Base-by-base conservation (phyloP, 192 early-diverging fungal genomes). In the Backusella macrospora region DNA sequence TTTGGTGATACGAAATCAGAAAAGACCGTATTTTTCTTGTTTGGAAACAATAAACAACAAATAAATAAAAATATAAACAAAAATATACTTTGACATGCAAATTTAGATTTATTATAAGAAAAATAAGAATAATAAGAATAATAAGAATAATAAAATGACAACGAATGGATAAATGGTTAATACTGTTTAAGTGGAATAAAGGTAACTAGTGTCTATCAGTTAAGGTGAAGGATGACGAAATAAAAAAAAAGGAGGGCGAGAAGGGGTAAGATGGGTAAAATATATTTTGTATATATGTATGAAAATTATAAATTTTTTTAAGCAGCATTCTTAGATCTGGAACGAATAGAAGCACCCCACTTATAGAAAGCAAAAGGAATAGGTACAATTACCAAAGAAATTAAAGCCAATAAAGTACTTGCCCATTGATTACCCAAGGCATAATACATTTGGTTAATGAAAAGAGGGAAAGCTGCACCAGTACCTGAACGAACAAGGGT, bases 391-490 rank as follows among this genome's bases (percentile, higher is more conserved):
- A 73, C 77, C 15, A 78, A 37, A 29, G 67, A 62, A 44, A 78
- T 71, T 42, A 78, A 74, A 12, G 73, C 77, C 7, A 78, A 59
- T 9, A 78, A 39, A 9, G 77, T 74, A 44, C 73, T 74, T 18
- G 73, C 77, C 77, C 77, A 78, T 43, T 78, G 72, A 46, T 74
- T 70, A 16, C 72, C 72, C 12, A 78, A 44, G 26, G 69, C 37
- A 45, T 78, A 46, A 45, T 74, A 78, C 77, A 78, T 78, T 71
- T 78, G 77, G 4, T 62, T 59, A 23, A 71, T 74, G 29, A 78
- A 78, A 4, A 78, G 62, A 47, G 77, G 77, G 68, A 78, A 78
- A 44, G 77, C 77, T 38, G 77, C 77, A 42, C 77, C 77, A 44
- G 63, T 16, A 38, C 72, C 73, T 38, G 65, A 69, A 62, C 77